Percentiles rank a stretch among this genome's conserved stretches.
Evolutionary conservation across 2,329 filamentous ascomycete species (phyloP).

Genomic region (Stachybotrys chlorohalonatus): DNA sequence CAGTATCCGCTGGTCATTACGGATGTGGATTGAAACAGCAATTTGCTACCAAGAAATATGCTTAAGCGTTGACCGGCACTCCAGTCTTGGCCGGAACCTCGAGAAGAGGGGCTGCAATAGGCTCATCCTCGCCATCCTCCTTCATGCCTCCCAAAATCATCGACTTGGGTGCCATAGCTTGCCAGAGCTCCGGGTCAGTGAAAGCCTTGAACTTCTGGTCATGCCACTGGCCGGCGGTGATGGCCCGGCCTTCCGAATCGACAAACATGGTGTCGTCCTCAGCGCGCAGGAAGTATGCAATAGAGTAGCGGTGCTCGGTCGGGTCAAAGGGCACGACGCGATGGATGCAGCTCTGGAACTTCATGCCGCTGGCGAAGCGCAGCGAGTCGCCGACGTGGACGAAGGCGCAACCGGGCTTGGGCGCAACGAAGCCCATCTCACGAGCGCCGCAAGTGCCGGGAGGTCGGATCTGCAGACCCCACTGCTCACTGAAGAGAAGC

Average conservation of each 20-base stretch:
- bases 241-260: slow-evolving; percentile 42
- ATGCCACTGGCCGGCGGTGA: slow-evolving; percentile 45
- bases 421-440: slow-evolving; percentile 44
- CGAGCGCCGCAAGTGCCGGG: slow-evolving; percentile 29
- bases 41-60: background rate
- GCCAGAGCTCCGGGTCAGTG: slow-evolving; percentile 30
- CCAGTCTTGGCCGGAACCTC: background rate
- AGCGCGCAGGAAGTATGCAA: slow-evolving; percentile 49
- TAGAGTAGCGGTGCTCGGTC: slow-evolving; percentile 46
- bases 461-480: slow-evolving; percentile 47
- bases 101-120: background rate
- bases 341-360: slow-evolving; percentile 48
- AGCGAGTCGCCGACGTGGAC: slow-evolving; percentile 52
- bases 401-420: slow-evolving; percentile 41
- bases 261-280: slow-evolving; percentile 47
- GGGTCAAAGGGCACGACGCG: slow-evolving; percentile 44
- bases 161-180: slow-evolving; percentile 37
- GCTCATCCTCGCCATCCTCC: slow-evolving; percentile 22
- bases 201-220: slow-evolving; percentile 46
- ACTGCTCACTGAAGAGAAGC: slow-evolving; percentile 45
- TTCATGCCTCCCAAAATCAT: slow-evolving; percentile 43
- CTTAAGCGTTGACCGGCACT: slow-evolving; percentile 3
- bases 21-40: too few relatives aligned
- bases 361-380: slow-evolving; percentile 43
- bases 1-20: too few relatives aligned